A percentile compares a stretch with the other conserved stretches of the same genome.
These are phyloP conservation scores for Mucor sp. DNA, from an alignment of 371 early-diverging fungal genomes.

Conservation along the genomic window DNA sequence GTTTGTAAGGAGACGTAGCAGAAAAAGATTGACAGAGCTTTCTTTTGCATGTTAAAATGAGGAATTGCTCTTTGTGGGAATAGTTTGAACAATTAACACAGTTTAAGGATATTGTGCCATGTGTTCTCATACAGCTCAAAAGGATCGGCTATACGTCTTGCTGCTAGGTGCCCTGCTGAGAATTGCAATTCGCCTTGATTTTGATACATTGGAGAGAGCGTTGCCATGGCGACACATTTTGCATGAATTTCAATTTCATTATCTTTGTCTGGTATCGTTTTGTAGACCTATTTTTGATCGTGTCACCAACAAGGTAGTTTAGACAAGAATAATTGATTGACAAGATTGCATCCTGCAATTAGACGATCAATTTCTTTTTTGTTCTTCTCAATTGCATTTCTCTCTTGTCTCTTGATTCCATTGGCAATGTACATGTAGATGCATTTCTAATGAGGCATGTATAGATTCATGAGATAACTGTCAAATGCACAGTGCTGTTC, in stretches of 20 bases:
- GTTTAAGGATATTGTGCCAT: slow-evolving; percentile 2
- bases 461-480: not conserved
- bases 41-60: not conserved
- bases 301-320: slow-evolving; percentile 20
- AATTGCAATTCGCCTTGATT: not conserved
- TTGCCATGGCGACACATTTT: not conserved
- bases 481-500: too few relatives aligned
- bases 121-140: not conserved
- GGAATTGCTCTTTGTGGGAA: not conserved
- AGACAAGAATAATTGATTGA: slow-evolving; percentile 11
- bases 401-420: not conserved
- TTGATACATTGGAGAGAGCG: not conserved
- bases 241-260: slow-evolving; percentile 1
- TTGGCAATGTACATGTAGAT: not conserved
- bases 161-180: too few relatives aligned
- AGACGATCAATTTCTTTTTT: slow-evolving; percentile 8
- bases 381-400: not conserved
- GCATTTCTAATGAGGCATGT: not conserved
- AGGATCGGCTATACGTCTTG: not conserved
- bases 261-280: not conserved
- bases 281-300: not conserved
- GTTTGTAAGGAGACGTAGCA: not conserved
- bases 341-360: slow-evolving; percentile 19
- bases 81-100: not conserved
- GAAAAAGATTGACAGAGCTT: too few relatives aligned